Base-by-base conservation (phyloP, 2,329 filamentous ascomycete species). In the Phyllosticta capitalensis region DNA sequence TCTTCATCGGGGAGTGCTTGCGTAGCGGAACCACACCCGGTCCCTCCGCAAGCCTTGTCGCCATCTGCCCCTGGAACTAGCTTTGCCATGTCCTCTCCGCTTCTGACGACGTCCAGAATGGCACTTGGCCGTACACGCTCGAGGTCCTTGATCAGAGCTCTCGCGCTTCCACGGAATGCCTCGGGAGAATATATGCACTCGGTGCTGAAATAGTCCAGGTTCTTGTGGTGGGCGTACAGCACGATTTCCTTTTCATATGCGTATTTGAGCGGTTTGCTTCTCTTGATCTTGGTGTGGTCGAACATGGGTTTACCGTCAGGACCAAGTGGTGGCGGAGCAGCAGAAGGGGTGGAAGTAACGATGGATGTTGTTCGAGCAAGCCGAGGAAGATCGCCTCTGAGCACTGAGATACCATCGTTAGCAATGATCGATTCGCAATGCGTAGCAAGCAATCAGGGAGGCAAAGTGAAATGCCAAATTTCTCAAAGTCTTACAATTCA, bases 211-310 rank as follows among this genome's bases (percentile, higher is more conserved):
- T 99, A 99, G 71, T 97, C 92, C 64, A 99, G 80, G 72, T 92
- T 92, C 75, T 94, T 95, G 78, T 99, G 91, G 70, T 97, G 90
- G 5, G 94, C 94, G 71, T 99, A 99, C 5, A 99, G 80, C 19
- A 99, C 94, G 65, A 99, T 99, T 71, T 99, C 94, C 76, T 99
- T 99, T 72, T 99, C 94, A 70, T 97, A 99, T 1, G 92, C 92
- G 72, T 97, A 99, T 73, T 99, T 97, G 52, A 99, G 80, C 14
- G 94, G 94, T 75, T 99, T 99, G 75, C 90, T 95, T 64, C 94
- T 83, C 77, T 95, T 95, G 65, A 96, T 92, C 62, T 95, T 90
- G 61, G 89, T 91, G n/a, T 71, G 67, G 33, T 61, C 54, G 9
- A 62, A 54, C 6, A n/a, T 20, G 24, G 48, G 17, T 12, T 14